Base-by-base conservation (phyloP, 257 asterid species). In the Fraxinus excelsior region DNA sequence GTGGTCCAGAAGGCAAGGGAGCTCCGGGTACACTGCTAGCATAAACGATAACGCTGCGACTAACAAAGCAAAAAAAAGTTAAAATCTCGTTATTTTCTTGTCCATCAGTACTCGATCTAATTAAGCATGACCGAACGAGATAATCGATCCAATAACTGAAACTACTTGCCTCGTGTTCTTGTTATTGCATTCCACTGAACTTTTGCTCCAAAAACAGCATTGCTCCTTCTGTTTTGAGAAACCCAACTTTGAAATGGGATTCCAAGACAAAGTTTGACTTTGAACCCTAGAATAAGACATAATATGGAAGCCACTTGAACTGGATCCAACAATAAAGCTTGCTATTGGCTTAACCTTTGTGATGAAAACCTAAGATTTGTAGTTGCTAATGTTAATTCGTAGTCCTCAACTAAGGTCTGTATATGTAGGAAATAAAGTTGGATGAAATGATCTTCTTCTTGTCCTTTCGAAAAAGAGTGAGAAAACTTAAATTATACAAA, bases 1-100 rank as follows among this genome's bases (percentile, higher is more conserved):
- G 67, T 19, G 93, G 83, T 42, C 78, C 86, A 2, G 97, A 49
- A 32, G 97, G 91, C 58, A 79, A 62, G 5, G 96, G 91, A 77
- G 78, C 85, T 46, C 85, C 91, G 0, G 91, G 91, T 13, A 70
- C 74, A 35, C 73, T 42, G 40, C 77, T 74, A 34, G 88, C 91
- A 40, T 72, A 26, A 2, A 87, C 89, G 2, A 53, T 65, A 19
- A 83, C 0, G 7, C 67, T 85, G 6, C 4, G 28, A 56, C 19
- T 7, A n/a, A 18, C 5, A 58, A 23, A 11, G 44, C n/a, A n/a
- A n/a, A 26, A 70, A 21, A 23, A 58, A 21, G 31, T n/a, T 58
- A 58, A 58, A 23, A 21, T 58, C 66, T 21, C 12, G 25, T 4
- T 51, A 51, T 51, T 18, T n/a, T 18, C 62, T 51, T 53, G 2